These are phyloP conservation scores for Neckera pumila DNA, from an alignment of 225 moss, liverwort and hornwort species.

Conservation along the genomic window DNA sequence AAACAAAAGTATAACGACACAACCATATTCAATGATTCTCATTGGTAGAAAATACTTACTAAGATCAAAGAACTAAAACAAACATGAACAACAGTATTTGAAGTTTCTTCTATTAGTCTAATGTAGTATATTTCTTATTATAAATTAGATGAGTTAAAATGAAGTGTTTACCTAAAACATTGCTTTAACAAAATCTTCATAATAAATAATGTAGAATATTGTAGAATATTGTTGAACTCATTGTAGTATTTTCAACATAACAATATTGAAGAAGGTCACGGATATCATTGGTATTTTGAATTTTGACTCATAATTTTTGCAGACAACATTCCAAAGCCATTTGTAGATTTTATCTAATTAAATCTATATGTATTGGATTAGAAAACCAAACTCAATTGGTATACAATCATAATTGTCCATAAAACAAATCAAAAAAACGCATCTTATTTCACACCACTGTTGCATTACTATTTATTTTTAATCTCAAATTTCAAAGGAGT, in stretches of 20 bases:
- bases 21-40: not conserved
- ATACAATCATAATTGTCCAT: no score
- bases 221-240: no score
- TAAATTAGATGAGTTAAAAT: not conserved
- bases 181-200: not conserved
- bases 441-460: not conserved
- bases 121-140: not conserved
- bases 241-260: no score
- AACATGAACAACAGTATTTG: fast-evolving
- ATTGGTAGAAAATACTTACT: not conserved
- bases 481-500: no score
- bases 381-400: no score
- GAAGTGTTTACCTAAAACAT: not conserved
- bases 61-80: not conserved
- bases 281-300: no score
- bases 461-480: no score
- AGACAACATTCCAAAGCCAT: no score
- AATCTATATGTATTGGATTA: no score
- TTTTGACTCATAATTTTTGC: no score
- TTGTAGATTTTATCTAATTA: no score
- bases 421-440: fast-evolving
- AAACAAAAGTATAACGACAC: not conserved
- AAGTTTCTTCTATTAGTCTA: not conserved
- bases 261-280: no score
- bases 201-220: not conserved